These are phyloP conservation scores for Bothriochloa decipiens DNA, from an alignment of 176 grass and related monocot species.

Conservation along the genomic window DNA sequence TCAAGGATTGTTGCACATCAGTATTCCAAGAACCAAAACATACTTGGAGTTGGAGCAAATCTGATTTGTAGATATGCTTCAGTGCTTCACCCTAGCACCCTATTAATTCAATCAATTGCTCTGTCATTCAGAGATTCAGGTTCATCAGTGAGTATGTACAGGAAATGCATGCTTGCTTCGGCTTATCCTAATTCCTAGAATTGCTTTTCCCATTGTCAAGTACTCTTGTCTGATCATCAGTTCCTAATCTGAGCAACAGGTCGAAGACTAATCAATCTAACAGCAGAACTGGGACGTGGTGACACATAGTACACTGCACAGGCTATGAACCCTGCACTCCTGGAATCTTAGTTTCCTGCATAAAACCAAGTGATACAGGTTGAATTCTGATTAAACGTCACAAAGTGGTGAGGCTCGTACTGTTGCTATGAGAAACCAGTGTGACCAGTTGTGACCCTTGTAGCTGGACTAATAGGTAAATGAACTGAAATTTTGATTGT, in stretches of 20 bases:
- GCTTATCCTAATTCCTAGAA: conserved; percentile 39
- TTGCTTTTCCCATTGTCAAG: conserved; percentile 34
- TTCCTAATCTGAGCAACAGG: conserved; percentile 39
- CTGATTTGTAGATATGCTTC: conserved; percentile 40
- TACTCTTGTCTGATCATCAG: conserved; percentile 44
- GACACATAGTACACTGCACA: conserved; percentile 35
- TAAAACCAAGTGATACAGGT: conserved; percentile 31
- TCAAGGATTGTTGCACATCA: not conserved
- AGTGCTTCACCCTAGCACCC: conserved; percentile 48
- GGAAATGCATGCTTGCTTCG: conserved; percentile 37
- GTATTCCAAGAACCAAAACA: conserved; percentile 43
- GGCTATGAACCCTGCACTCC: conserved; percentile 13
- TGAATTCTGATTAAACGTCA: conserved; percentile 33
- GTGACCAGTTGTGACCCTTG: conserved; percentile 39
- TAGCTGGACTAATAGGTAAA: conserved; percentile 41
- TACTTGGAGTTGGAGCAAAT: conserved; percentile 42
- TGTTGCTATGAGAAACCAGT: conserved; percentile 48
- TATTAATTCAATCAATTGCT: conserved; percentile 45
- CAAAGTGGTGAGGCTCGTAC: conserved; percentile 26
- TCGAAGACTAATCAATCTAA: conserved; percentile 45
- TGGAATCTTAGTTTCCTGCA: conserved; percentile 8
- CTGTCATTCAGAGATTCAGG: conserved; percentile 31
- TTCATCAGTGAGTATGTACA: conserved; percentile 46
- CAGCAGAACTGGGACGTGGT: conserved; percentile 27
- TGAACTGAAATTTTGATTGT: conserved; percentile 89